Percentiles rank a stretch among this genome's conserved stretches.
Conservation (phyloP, 192 early-diverging fungal genomes). For the Linnemannia zychae region DNA sequence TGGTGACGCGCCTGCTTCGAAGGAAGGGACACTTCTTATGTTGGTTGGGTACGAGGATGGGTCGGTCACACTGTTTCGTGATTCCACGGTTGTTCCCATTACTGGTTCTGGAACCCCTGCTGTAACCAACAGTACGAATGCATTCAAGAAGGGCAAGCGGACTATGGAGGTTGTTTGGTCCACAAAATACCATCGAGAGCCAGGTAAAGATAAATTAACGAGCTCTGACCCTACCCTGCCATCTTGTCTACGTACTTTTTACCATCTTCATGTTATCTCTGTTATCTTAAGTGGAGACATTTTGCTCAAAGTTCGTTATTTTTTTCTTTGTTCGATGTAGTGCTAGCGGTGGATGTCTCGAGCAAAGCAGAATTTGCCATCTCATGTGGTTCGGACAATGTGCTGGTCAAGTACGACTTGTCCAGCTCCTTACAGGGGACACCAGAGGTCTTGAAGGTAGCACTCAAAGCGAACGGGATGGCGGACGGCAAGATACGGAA, state of each 20-base stretch:
- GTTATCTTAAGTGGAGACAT: not conserved
- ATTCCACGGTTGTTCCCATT: not conserved
- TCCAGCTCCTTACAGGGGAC: slow-evolving; percentile 14
- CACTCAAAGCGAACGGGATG: slow-evolving; percentile 45
- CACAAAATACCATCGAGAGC: slow-evolving; percentile 48
- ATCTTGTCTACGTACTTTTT: not conserved
- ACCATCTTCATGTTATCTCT: not conserved
- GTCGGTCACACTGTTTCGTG: slow-evolving; percentile 35
- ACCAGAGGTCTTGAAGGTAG: slow-evolving; percentile 14
- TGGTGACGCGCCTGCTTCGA: not conserved
- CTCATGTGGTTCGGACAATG: slow-evolving; percentile 54
- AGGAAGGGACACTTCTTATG: slow-evolving; percentile 25
- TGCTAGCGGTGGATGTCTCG: slow-evolving; percentile 48
- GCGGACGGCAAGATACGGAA: slow-evolving; percentile 47
- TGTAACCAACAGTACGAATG: not conserved
- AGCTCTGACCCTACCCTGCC: no score
- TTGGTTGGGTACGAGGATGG: slow-evolving; percentile 58
- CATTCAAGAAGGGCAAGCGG: not conserved
- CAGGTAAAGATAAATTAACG: slow-evolving; percentile 19
- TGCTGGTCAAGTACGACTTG: slow-evolving; percentile 51
- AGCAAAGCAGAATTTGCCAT: slow-evolving; percentile 40
- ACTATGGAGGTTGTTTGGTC: slow-evolving; percentile 42
- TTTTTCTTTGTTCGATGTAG: slow-evolving; percentile 28
- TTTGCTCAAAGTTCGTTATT: not conserved
- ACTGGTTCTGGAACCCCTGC: not conserved